Evolutionary conservation across 2,329 filamentous ascomycete genomes (phyloP).

Genomic region (Monilinia aucupariae): DNA sequence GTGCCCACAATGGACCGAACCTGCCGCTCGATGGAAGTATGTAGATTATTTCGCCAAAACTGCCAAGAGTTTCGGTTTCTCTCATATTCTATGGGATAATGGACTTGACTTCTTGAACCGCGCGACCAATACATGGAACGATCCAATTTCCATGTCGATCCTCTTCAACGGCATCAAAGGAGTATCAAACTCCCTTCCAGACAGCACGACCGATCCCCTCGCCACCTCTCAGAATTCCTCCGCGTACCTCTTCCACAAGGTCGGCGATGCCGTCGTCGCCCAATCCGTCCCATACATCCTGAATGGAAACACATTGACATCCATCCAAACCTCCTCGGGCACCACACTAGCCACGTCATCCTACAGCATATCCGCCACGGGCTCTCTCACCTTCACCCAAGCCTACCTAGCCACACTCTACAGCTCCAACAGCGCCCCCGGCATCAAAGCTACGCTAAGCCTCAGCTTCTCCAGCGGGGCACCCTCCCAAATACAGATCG

Average conservation of each 20-base stretch:
- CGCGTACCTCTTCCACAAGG: slow-evolving; percentile 51
- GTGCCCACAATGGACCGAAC: slow-evolving; percentile 46
- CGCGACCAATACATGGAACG: slow-evolving; percentile 44
- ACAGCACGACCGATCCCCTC: slow-evolving; percentile 45
- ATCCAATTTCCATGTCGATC: slow-evolving; percentile 45
- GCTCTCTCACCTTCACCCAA: slow-evolving; percentile 44
- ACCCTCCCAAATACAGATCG: slow-evolving; percentile 42
- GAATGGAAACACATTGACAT: slow-evolving; percentile 48
- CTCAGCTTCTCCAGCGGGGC: slow-evolving; percentile 49
- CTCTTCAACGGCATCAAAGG: slow-evolving; percentile 42
- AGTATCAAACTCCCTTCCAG: slow-evolving; percentile 45
- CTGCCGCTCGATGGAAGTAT: slow-evolving; percentile 53
- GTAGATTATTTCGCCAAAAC: slow-evolving; percentile 49
- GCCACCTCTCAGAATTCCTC: slow-evolving; percentile 45
- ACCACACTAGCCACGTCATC: slow-evolving; percentile 40
- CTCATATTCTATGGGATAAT: slow-evolving; percentile 55
- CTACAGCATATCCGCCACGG: slow-evolving; percentile 43
- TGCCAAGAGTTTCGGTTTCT: slow-evolving; percentile 45
- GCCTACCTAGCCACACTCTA: slow-evolving; percentile 44
- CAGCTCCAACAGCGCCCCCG: slow-evolving; percentile 39
- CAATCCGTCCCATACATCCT: slow-evolving; percentile 46
- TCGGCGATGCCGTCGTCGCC: slow-evolving; percentile 40
- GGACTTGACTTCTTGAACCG: slow-evolving; percentile 51
- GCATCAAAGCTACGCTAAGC: slow-evolving; percentile 46
- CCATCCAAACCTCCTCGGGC: slow-evolving; percentile 38